These are phyloP conservation scores for Phaeomoniella chlamydospora DNA, from an alignment of 2,329 filamentous ascomycete genomes.

Conservation along the genomic window DNA sequence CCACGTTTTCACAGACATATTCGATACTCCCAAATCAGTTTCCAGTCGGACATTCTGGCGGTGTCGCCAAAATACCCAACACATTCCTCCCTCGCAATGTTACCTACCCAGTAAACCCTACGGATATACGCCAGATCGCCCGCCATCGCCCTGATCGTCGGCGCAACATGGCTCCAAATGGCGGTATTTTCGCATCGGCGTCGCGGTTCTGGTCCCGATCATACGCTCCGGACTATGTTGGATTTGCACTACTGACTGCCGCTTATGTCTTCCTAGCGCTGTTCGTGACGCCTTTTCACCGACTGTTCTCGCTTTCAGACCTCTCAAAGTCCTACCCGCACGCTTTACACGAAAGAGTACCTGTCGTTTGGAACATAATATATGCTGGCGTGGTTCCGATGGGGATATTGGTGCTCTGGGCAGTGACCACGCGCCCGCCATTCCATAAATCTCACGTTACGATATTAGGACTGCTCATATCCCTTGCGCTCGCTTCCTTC, in stretches of 20 bases:
- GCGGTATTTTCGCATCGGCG: constrained; percentile 30
- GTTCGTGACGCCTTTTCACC: constrained; percentile 73
- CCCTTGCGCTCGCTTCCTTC: constrained; percentile 62
- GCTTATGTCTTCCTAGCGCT: constrained; percentile 38
- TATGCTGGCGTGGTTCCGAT: constrained; percentile 66
- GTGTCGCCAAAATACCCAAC: too few relatives aligned
- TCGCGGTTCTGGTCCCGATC: constrained; percentile 49
- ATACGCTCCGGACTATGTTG: constrained; percentile 79
- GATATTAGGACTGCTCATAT: constrained; percentile 64
- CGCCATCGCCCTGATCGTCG: too few relatives aligned
- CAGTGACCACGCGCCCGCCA: constrained; percentile 45
- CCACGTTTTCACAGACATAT: too few relatives aligned
- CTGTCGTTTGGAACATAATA: constrained; percentile 55
- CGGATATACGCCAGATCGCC: too few relatives aligned
- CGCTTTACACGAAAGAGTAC: constrained; percentile 68
- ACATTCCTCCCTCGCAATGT: too few relatives aligned
- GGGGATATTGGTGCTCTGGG: constrained; percentile 49
- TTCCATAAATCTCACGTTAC: constrained; percentile 75
- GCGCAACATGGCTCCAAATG: constrained; percentile 6
- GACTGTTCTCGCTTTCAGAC: constrained; percentile 84
- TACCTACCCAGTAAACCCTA: too few relatives aligned
- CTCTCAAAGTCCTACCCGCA: constrained; percentile 74
- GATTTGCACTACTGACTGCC: constrained; percentile 54
- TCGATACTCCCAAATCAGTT: too few relatives aligned
- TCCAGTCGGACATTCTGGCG: too few relatives aligned